Base-by-base conservation (phyloP, 805 yeast species). In the Sugiyamaella qingdaonensis region DNA sequence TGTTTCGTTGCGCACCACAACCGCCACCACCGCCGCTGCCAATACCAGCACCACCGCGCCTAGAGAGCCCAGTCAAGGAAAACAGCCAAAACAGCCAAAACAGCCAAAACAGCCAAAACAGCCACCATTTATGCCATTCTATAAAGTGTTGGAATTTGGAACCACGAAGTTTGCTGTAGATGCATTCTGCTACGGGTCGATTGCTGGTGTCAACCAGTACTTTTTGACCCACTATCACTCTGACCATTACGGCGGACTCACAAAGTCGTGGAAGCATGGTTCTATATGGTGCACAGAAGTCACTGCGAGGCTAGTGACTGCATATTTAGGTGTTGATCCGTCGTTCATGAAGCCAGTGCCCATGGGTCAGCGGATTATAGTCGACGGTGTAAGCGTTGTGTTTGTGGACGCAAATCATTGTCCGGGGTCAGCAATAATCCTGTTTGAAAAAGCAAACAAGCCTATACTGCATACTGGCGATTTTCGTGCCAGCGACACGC, bases 321-420 rank as follows among this genome's bases (percentile, higher is more conserved):
- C 76, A 46, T 77, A 81, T 59, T 81, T 85, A 61, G 79, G 80
- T 16, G 78, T 87, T 1, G 77, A 74, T 46, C 72, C 75, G 1
- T 72, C 73, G 2, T 66, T 61, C 31, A 64, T 83, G 9, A 58
- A 72, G 1, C 62, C 64, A 2, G 57, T 81, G 2, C 77, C 78
- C 1, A 68, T 80, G 58, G 69, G 81, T 35, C 66, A 68, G 47
- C 60, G 72, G 46, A 66, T 69, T 34, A 64, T 78, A 4, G 76
- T 80, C 13, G 70, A 69, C 0, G 68, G 64, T 16, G 72, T 78
- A 0, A 74, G 73, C 34, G 90, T 89, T 0, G 78, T 82, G 0
- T 73, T 84, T 10, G 68, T 85, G 4, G 90, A 88, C 60, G 99
- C 98, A 0, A 92, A 94, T 61, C 99, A 94, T 69, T 94, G 99